Evolutionary conservation across 345 rosid species (phyloP).

Genomic region (Ceriops tagal): DNA sequence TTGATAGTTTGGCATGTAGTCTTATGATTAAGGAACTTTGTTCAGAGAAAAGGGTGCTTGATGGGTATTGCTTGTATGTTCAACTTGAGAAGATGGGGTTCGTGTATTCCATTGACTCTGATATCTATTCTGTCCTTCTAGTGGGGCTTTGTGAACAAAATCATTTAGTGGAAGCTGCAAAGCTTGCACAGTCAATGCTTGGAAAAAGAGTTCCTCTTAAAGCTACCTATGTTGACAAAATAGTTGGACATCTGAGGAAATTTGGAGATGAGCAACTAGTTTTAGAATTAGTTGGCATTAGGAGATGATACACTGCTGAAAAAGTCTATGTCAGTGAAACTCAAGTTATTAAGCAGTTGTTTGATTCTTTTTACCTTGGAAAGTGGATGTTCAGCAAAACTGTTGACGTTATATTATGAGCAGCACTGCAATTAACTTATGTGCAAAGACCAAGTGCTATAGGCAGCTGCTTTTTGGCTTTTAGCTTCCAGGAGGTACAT

Average conservation of each 20-base stretch:
- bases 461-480: too few species aligned
- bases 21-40: slow-evolving; percentile 60
- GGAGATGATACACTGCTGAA: slow-evolving; percentile 15
- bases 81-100: slow-evolving; percentile 50
- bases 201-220: slow-evolving; percentile 42
- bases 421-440: too few species aligned
- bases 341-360: too few species aligned
- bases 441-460: too few species aligned
- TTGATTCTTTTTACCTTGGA: too few species aligned
- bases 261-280: slow-evolving; percentile 44
- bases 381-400: too few species aligned
- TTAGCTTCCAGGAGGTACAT: too few species aligned
- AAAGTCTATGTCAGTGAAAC: too few species aligned
- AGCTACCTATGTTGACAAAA: slow-evolving; percentile 34
- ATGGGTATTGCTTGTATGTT: slow-evolving; percentile 47
- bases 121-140: slow-evolving; percentile 52
- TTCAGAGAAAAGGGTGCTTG: slow-evolving; percentile 43
- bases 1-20: slow-evolving; percentile 66
- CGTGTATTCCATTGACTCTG: slow-evolving; percentile 52
- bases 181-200: slow-evolving; percentile 51
- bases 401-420: too few species aligned
- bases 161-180: slow-evolving; percentile 53
- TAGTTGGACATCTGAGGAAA: slow-evolving; percentile 37
- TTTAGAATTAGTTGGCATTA: slow-evolving; percentile 25
- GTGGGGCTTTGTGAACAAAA: slow-evolving; percentile 45